Evolutionary conservation across 2,329 filamentous ascomycete species (phyloP), one percentile per base, ranked within the genome.

Genomic region (Beauveria sp.): DNA sequence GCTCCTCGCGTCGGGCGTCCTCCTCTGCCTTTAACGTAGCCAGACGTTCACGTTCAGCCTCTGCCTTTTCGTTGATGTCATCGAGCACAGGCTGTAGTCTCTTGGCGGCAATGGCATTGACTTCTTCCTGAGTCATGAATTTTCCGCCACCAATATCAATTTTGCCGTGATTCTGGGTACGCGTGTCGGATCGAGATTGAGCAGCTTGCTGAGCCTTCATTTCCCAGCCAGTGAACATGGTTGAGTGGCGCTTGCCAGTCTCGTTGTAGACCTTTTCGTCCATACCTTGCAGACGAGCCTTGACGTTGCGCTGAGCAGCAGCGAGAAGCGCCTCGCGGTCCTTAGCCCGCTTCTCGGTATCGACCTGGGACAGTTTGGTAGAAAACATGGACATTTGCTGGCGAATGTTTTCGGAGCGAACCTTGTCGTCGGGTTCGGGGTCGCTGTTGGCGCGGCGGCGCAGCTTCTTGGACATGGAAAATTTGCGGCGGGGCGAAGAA

Each of bases 251-350:
- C 70, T 88, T 87, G 61, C 91, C 91, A 1, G 89, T 93, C 58
- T 93, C 83, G 16, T 84, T 80, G 66, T 87, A 91, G 14, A 96
- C 84, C 68, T 86, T 87, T 71, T 93, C 86, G 63, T 98, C 93
- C 79, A 97, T 92, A 46, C 82, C 84, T 63, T 89, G 85, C 66
- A 97, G 82, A 47, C 84, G 85, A 22, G 86, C 86, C 66, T 87
- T 86, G n/a, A 97, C 93, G 66, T 96, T 96, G 50, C 89, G 86
- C 70, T 93, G 89, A 1, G 93, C 93, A 3, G 86, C 86, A 10
- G 88, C 88, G 65, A 96, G 78, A 1, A 98, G 77, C 1, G 83
- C 80, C 60, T 89, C 88, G 14, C 91, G 87, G 67, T 96, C 93
- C 49, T 84, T 81, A 62, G 87, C 81, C 47, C 89, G 83, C 74